Evolutionary conservation across 306 rosid genomes (phyloP).

Genomic region (Prunus dulcis): DNA sequence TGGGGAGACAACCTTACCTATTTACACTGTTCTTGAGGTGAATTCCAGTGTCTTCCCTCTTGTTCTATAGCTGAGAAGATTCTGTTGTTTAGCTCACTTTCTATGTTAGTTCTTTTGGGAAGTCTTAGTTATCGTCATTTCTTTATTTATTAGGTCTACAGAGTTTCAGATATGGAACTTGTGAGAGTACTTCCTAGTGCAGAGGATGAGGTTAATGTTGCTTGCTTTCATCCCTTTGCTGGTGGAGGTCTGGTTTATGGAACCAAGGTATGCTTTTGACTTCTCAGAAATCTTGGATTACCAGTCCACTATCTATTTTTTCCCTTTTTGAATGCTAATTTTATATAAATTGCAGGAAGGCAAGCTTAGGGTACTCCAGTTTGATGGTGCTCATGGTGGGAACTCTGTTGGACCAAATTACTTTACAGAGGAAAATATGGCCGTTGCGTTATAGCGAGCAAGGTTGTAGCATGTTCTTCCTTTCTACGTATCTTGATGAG

Average conservation of each 20-base stretch:
- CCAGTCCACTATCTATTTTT: background rate
- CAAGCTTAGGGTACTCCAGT: conserved; percentile 70
- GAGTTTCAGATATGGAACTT: conserved; percentile 96
- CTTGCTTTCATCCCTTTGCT: conserved; percentile 95
- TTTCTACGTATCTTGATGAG: background rate
- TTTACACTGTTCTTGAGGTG: conserved; percentile 96
- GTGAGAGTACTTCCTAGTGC: conserved; percentile 97
- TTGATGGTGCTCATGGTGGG: conserved; percentile 32
- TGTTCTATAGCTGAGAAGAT: conserved; percentile 19
- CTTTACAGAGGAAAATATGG: conserved; percentile 43
- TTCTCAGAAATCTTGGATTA: background rate
- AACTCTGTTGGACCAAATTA: conserved; percentile 45
- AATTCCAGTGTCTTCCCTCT: background rate
- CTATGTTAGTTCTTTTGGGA: conserved; percentile 35
- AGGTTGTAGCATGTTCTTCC: conserved; percentile 22
- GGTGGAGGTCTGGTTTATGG: conserved; percentile 98
- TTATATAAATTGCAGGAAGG: conserved; percentile 71
- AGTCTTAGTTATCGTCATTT: background rate
- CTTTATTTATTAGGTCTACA: conserved; percentile 64
- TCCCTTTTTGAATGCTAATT: conserved; percentile 9
- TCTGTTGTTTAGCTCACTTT: background rate
- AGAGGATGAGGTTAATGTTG: conserved; percentile 99
- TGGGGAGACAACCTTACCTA: conserved; percentile 86
- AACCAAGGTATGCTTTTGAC: conserved; percentile 66
- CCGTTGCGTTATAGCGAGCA: conserved; percentile 40